A percentile compares a stretch with the other conserved stretches of the same genome.
Conservation (phyloP, 805 yeast genomes). For the Sugiyamaella boreocaroliniensis region DNA sequence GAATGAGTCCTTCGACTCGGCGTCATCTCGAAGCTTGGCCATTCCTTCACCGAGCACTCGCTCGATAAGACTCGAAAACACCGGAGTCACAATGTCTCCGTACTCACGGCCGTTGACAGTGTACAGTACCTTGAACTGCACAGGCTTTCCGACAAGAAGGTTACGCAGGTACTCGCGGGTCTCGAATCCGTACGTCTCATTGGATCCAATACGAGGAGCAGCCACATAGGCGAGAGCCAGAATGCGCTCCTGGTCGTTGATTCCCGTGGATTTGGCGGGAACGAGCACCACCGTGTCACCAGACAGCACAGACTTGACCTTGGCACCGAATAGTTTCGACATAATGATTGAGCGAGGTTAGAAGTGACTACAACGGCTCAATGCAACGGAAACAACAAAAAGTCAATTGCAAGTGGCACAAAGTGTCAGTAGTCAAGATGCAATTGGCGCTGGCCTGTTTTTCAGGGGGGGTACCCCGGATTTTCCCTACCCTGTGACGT, state of each 20-base stretch:
- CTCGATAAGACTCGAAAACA: constrained; percentile 52
- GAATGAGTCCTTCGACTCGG: constrained; percentile 36
- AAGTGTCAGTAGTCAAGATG: neutral
- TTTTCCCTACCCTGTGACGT: neutral
- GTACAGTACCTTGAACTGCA: constrained; percentile 53
- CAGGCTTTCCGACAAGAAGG: constrained; percentile 55
- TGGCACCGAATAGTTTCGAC: constrained; percentile 35
- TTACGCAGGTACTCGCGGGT: constrained; percentile 57
- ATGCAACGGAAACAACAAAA: too few relatives aligned
- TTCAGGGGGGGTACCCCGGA: neutral
- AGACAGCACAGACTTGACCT: constrained; percentile 62
- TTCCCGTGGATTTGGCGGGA: constrained; percentile 34
- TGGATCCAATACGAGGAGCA: constrained; percentile 43
- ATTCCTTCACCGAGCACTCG: constrained; percentile 51
- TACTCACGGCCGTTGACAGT: constrained; percentile 50
- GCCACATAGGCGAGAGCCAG: constrained; percentile 60
- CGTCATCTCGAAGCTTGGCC: constrained; percentile 55
- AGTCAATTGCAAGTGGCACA: too few relatives aligned
- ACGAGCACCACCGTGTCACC: constrained; percentile 63
- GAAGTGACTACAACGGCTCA: too few relatives aligned
- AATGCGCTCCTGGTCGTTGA: constrained; percentile 46
- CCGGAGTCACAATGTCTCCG: constrained; percentile 64
- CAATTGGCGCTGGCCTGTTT: neutral
- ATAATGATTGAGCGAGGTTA: too few relatives aligned
- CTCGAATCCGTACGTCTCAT: constrained; percentile 45